phyloP scores from a whole-genome alignment of 129 eudicot species.

The Pittosporum tobira region DNA sequence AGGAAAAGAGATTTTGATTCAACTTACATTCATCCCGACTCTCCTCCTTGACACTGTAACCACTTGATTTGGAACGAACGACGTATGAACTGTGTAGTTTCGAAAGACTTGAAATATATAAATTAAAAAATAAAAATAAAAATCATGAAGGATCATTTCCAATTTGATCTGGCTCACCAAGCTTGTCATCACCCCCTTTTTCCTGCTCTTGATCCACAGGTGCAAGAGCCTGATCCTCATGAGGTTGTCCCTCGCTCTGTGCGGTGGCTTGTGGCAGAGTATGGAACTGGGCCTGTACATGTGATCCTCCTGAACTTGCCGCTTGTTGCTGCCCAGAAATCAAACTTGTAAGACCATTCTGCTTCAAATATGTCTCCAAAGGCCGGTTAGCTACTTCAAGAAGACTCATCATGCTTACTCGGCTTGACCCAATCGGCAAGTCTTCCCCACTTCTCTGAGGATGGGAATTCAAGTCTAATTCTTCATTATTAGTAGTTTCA shows the following conservation, averaged over 20 bases:
- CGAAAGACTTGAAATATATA: neutral
- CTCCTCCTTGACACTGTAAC: neutral
- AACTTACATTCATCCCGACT: neutral
- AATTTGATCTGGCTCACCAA: slow-evolving; percentile 25
- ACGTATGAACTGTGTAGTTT: neutral
- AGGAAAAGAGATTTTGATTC: neutral
- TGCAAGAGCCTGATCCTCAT: slow-evolving; percentile 15
- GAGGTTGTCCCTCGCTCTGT: slow-evolving; percentile 18
- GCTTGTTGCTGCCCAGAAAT: slow-evolving; percentile 50
- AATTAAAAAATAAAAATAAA: neutral
- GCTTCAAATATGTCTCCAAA: slow-evolving; percentile 64
- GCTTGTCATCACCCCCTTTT: slow-evolving; percentile 27
- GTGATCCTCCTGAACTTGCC: slow-evolving; percentile 53
- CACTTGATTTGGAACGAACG: slow-evolving; percentile 5
- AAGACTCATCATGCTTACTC: slow-evolving; percentile 72
- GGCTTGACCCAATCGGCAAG: slow-evolving; percentile 15
- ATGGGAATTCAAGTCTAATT: slow-evolving; percentile 49
- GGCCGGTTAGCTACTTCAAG: slow-evolving; percentile 75
- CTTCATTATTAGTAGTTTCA: slow-evolving; percentile 23
- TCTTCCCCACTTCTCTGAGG: slow-evolving; percentile 46
- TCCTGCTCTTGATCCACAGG: slow-evolving; percentile 29
- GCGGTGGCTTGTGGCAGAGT: slow-evolving; percentile 33
- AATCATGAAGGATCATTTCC: slow-evolving; percentile 27
- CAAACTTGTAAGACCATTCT: slow-evolving; percentile 79
- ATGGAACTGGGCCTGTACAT: no score